Conservation (phyloP, 441 rosid species). For the Oxalis stricta region DNA sequence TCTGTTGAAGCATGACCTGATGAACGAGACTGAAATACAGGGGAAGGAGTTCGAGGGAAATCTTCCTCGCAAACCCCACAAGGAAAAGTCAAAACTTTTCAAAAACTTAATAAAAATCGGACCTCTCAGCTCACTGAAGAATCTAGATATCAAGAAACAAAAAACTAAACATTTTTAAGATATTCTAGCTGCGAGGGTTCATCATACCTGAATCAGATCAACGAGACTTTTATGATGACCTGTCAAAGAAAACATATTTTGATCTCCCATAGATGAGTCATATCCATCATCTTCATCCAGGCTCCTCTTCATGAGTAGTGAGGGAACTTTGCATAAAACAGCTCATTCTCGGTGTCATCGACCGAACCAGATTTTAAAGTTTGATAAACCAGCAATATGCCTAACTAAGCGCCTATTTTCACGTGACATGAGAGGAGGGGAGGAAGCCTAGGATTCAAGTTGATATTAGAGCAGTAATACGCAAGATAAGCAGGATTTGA, state of each 20-base stretch:
- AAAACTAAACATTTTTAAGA: too few species aligned
- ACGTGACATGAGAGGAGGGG: constrained; percentile 50
- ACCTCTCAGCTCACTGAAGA: too few species aligned
- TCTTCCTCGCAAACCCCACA: constrained; percentile 35
- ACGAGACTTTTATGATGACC: constrained; percentile 80
- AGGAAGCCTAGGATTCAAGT: constrained; percentile 61
- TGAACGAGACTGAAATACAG: constrained; percentile 63
- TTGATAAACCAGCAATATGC: constrained; percentile 53
- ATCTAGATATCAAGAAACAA: constrained; percentile 4
- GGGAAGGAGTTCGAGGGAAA: constrained; percentile 68
- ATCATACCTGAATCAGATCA: constrained; percentile 85
- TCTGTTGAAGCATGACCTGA: constrained; percentile 49
- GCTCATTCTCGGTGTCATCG: constrained; percentile 38
- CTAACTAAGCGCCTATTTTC: constrained; percentile 45
- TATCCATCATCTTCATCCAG: constrained; percentile 41
- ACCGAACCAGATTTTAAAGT: constrained; percentile 26
- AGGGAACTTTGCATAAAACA: constrained; percentile 38
- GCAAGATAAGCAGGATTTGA: constrained; percentile 47
- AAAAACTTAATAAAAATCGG: background rate
- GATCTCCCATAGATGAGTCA: constrained; percentile 17
- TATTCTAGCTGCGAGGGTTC: too few species aligned
- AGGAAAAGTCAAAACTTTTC: background rate
- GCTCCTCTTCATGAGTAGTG: constrained; percentile 64
- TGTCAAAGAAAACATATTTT: constrained; percentile 20
- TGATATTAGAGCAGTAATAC: constrained; percentile 47